phyloP scores from a whole-genome alignment of 1,284 basidiomycete species.

The Tilletia indica region DNA sequence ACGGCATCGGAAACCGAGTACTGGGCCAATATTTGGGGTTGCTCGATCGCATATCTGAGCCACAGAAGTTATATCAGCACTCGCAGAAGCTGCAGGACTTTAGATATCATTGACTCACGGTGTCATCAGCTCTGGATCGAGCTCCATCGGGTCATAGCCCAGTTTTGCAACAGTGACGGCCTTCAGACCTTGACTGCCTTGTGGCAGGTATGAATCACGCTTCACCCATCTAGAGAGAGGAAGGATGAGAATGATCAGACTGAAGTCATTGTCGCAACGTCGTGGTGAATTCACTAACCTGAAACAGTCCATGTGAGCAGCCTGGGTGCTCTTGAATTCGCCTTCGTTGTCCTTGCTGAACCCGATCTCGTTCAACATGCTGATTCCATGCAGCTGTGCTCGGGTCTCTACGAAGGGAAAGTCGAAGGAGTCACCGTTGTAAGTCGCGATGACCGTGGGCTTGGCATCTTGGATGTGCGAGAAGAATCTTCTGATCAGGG shows the following conservation, averaged over 20 bases:
- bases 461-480: slow-evolving; percentile 86
- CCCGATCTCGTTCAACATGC: slow-evolving; percentile 93
- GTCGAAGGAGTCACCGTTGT: slow-evolving; percentile 99
- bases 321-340: slow-evolving; percentile 91
- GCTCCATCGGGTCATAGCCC: slow-evolving; percentile 93
- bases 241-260: neutral
- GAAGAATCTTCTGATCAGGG: slow-evolving; percentile 82
- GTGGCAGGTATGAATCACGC: slow-evolving; percentile 97
- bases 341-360: slow-evolving; percentile 88
- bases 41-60: slow-evolving; percentile 86
- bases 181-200: slow-evolving; percentile 97
- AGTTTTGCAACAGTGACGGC: slow-evolving; percentile 96
- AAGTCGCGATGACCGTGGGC: slow-evolving; percentile 96
- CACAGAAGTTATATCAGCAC: neutral
- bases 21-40: slow-evolving; percentile 89
- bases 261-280: neutral
- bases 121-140: slow-evolving; percentile 99
- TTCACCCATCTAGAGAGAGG: slow-evolving; percentile 75
- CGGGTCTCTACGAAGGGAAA: slow-evolving; percentile 95
- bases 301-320: slow-evolving; percentile 98
- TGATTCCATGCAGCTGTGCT: slow-evolving; percentile 82
- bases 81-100: neutral
- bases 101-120: slow-evolving; percentile 65
- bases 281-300: slow-evolving; percentile 58
- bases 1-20: slow-evolving; percentile 99